Evolutionary conservation across 768 basidiomycete genomes (phyloP).

Genomic region (Kwoniella heveanensis): DNA sequence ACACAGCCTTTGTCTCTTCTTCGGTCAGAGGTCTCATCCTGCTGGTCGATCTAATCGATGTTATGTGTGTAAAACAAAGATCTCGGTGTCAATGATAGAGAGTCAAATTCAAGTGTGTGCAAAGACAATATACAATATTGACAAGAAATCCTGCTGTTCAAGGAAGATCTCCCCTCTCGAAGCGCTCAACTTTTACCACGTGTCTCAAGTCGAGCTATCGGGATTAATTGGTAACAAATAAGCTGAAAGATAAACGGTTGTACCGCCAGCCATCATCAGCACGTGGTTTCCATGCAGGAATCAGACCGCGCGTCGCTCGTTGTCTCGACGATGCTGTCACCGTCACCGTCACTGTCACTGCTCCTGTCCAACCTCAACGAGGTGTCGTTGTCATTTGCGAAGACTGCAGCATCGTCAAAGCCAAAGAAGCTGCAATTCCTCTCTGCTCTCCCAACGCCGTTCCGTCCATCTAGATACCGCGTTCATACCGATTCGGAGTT

Average conservation of each 20-base stretch:
- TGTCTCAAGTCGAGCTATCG: constrained; percentile 1
- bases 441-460: too few relatives aligned
- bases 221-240: constrained; percentile 20
- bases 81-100: too few relatives aligned
- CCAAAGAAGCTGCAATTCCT: too few relatives aligned
- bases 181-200: constrained; percentile 23
- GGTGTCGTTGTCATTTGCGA: too few relatives aligned
- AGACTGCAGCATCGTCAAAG: too few relatives aligned
- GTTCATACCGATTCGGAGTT: too few relatives aligned
- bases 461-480: too few relatives aligned
- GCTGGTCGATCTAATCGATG: neutral
- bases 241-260: neutral
- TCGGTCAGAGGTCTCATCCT: constrained; percentile 92
- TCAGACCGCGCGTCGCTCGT: constrained; percentile 7
- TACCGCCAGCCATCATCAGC: neutral
- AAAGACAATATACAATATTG: too few relatives aligned
- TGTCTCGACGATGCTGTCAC: constrained; percentile 2
- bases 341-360: neutral
- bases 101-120: too few relatives aligned
- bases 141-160: neutral
- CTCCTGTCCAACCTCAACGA: neutral
- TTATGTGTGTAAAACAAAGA: too few relatives aligned
- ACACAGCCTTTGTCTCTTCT: constrained; percentile 94
- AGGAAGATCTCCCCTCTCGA: neutral
- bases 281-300: neutral